Percentiles rank a stretch among this genome's conserved stretches.
Conservation (phyloP, 2,329 filamentous ascomycete species). For the Didymella pomorum region DNA sequence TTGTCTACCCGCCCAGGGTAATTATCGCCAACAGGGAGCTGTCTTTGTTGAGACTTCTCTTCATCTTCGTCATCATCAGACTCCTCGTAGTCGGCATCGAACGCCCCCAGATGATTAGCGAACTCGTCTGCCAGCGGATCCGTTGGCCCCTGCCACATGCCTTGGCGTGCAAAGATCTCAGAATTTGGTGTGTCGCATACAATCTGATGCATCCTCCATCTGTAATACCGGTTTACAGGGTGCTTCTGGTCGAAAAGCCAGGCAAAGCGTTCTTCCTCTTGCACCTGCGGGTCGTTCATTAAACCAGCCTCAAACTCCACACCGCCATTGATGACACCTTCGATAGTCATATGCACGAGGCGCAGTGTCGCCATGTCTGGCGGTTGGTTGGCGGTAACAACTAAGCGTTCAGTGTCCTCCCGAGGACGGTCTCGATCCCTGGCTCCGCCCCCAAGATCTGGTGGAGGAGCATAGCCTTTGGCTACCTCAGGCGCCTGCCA, state of each 20-base stretch:
- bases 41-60: slow-evolving; percentile 34
- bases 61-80: slow-evolving; percentile 76
- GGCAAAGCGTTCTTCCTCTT: slow-evolving; percentile 87
- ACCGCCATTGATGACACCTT: slow-evolving; percentile 79
- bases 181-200: slow-evolving; percentile 63
- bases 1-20: slow-evolving; percentile 40
- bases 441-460: slow-evolving; percentile 36
- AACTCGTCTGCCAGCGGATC: slow-evolving; percentile 82
- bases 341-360: slow-evolving; percentile 87
- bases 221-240: slow-evolving; percentile 83
- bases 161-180: slow-evolving; percentile 39
- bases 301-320: slow-evolving; percentile 90
- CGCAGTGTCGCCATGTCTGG: slow-evolving; percentile 79
- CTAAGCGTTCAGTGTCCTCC: slow-evolving; percentile 35
- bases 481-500: slow-evolving; percentile 39
- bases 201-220: slow-evolving; percentile 89
- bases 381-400: slow-evolving; percentile 69
- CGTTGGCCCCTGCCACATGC: slow-evolving; percentile 77
- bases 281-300: slow-evolving; percentile 85
- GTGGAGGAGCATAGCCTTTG: slow-evolving; percentile 42
- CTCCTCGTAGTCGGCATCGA: slow-evolving; percentile 64
- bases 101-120: slow-evolving; percentile 76
- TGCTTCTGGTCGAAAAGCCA: slow-evolving; percentile 88
- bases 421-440: slow-evolving; percentile 31
- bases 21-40: slow-evolving; percentile 38